Percentiles rank a stretch among this genome's conserved stretches.
These are phyloP conservation scores for Ilex aquifolium DNA, from an alignment of 257 asterid genomes.

Conservation along the genomic window DNA sequence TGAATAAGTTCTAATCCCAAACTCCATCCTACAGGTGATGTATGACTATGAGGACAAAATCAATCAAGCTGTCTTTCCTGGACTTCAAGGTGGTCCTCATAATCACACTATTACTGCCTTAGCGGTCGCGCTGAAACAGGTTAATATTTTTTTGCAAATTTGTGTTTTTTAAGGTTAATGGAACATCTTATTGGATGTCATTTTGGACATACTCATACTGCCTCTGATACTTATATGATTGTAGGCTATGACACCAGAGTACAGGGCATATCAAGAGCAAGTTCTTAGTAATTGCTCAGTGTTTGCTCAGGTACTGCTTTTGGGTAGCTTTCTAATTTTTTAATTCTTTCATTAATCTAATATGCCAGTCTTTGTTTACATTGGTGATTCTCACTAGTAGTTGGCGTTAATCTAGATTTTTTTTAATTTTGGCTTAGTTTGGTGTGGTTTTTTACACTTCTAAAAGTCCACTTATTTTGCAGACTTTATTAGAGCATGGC, in stretches of 20 bases:
- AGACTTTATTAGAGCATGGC: slow-evolving; percentile 68
- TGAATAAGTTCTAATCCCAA: not conserved
- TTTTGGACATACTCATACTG: not conserved
- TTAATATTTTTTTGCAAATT: slow-evolving; percentile 5
- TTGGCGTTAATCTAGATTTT: not conserved
- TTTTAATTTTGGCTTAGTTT: not conserved
- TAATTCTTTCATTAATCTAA: not conserved
- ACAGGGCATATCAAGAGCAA: slow-evolving; percentile 87
- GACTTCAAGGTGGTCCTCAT: slow-evolving; percentile 99
- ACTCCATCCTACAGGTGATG: slow-evolving; percentile 50
- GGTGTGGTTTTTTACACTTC: not conserved
- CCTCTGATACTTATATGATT: slow-evolving; percentile 7
- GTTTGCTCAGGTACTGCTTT: slow-evolving; percentile 71
- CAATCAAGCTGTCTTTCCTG: slow-evolving; percentile 98
- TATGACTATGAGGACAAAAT: slow-evolving; percentile 90
- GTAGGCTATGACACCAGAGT: slow-evolving; percentile 93
- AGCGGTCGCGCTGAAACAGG: slow-evolving; percentile 96
- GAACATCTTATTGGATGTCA: not conserved
- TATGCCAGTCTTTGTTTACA: slow-evolving; percentile 2
- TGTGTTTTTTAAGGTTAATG: not conserved
- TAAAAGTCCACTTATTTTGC: slow-evolving; percentile 16
- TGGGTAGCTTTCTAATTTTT: not conserved
- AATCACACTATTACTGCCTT: slow-evolving; percentile 94
- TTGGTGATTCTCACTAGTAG: slow-evolving; percentile 2
- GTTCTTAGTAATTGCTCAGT: slow-evolving; percentile 81